Evolutionary conservation across 345 rosid genomes (phyloP).

Genomic region (Excoecaria cochinchinensis): DNA sequence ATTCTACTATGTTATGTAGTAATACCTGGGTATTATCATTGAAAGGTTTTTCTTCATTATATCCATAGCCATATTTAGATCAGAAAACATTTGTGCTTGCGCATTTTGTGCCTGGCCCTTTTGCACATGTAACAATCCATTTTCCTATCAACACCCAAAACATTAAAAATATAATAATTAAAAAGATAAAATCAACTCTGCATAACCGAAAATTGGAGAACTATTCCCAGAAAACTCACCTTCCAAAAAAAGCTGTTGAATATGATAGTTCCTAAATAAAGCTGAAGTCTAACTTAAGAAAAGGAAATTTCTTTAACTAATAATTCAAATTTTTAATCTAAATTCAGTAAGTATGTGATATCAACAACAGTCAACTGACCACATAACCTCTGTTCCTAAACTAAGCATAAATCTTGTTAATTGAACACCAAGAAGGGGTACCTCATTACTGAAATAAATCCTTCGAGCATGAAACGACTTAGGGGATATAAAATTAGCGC

Average conservation of each 20-base stretch:
- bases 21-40: slow-evolving; percentile 97
- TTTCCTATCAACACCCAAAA: slow-evolving; percentile 54
- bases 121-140: slow-evolving; percentile 84
- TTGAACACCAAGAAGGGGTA: slow-evolving; percentile 14
- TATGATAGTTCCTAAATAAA: neutral
- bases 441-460: slow-evolving; percentile 86
- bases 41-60: slow-evolving; percentile 99
- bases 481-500: slow-evolving; percentile 80
- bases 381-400: neutral
- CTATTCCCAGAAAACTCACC: neutral
- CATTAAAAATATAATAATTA: neutral
- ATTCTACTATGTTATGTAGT: neutral
- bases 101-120: slow-evolving; percentile 78
- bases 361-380: neutral
- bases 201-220: neutral
- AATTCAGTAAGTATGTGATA: neutral
- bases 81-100: slow-evolving; percentile 99
- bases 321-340: neutral
- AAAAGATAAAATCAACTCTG: neutral
- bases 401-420: neutral
- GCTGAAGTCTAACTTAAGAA: neutral
- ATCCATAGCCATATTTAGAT: slow-evolving; percentile 99
- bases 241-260: neutral
- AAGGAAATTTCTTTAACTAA: neutral
- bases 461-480: slow-evolving; percentile 89